Evolutionary conservation across 2,329 filamentous ascomycete species (phyloP), one percentile per base, ranked within the genome.

Genomic region (Fusarium acutatum): DNA sequence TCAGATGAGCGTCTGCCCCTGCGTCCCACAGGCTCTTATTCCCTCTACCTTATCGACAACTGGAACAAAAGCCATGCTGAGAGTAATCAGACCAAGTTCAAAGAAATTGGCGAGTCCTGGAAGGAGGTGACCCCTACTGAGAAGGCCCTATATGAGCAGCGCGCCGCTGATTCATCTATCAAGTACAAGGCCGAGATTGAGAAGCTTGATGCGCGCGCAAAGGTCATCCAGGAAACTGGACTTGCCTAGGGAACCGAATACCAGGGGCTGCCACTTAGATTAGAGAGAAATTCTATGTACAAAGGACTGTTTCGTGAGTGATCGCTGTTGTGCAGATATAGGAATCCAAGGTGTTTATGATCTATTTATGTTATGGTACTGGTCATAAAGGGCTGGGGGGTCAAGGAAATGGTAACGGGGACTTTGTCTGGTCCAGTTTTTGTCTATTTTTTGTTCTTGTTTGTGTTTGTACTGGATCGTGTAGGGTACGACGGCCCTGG

Each of bases 1-100:
- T 71, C 68, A 5, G 88, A 90, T 75, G 80, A 84, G 6, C 88
- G 88, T 44, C 69, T 81, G 38, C 88, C 88, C 71, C 85, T 84
- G 78, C 75, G 71, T 40, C 75, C 83, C 17, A 1, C 40, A 18
- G 75, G 60, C 18, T 30, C 82, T 32, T 89, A 77, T 71, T 53
- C 60, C 14, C 63, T 80, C 8, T 90, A 80, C 78, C 62, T 82
- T 64, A 81, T 82, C 77, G 76, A 82, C 17, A 82, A 82, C 64
- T 84, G 80, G 78, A 73, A 74, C 13, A 75, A 78, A 35, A 81
- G 79, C 41, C 41, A 47, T 30, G 26, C 20, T n/a, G 56, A 59
- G 41, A 35, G n/a, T 35, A 59, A 13, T 34, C 1, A 60, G 35
- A 6, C 60, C 60, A 9, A 26, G 8, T 40, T 80, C 63, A 75